These are phyloP conservation scores for Cinnamomum micranthum DNA, from an alignment of 164 flowering plant species.

Conservation along the genomic window DNA sequence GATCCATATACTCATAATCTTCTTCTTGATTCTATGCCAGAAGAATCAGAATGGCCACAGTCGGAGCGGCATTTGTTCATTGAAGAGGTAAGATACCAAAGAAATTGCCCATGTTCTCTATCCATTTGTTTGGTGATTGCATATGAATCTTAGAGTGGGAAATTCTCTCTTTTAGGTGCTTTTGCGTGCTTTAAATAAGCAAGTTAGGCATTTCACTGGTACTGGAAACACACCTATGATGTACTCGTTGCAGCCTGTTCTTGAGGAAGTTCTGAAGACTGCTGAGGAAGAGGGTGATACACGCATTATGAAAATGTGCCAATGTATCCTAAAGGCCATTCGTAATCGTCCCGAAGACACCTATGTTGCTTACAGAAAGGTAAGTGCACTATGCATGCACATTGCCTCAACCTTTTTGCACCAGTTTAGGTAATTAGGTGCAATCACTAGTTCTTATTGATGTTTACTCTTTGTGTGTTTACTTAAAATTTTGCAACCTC, in stretches of 20 bases:
- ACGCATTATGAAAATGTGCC: conserved; percentile 50
- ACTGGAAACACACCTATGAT: conserved; percentile 84
- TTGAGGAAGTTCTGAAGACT: conserved; percentile 63
- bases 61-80: conserved; percentile 76
- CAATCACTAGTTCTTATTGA: background rate
- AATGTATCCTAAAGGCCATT: conserved; percentile 65
- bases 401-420: background rate
- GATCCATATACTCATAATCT: conserved; percentile 98
- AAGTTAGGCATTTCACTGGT: conserved; percentile 77
- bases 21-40: conserved; percentile 94
- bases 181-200: conserved; percentile 72
- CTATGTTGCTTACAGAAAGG: conserved; percentile 98
- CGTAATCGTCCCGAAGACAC: conserved; percentile 80
- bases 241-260: conserved; percentile 64
- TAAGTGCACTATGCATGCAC: conserved; percentile 11
- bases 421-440: background rate
- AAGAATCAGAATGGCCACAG: conserved; percentile 75
- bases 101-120: background rate
- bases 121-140: background rate
- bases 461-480: background rate
- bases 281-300: conserved; percentile 53
- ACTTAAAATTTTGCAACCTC: background rate
- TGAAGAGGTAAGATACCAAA: conserved; percentile 44
- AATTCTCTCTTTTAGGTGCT: conserved; percentile 30
- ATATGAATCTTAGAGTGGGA: background rate